Conservation (phyloP, 177 flowering plant genomes). For the Vitis hybrid region DNA sequence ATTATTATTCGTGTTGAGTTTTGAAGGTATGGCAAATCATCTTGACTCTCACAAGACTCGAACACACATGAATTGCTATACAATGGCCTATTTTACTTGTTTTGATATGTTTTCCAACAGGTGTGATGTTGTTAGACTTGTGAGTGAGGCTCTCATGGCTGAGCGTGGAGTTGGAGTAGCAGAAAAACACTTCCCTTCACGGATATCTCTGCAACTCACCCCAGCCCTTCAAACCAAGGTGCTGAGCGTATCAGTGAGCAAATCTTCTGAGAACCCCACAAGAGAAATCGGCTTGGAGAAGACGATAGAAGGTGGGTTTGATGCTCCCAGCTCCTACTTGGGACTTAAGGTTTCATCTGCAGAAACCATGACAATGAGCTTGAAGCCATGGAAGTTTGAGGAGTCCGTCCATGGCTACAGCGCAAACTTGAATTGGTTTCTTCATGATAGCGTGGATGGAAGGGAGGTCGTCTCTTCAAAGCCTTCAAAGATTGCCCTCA, state of each 20-base stretch:
- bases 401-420: conserved; percentile 62
- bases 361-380: conserved; percentile 50
- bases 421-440: conserved; percentile 71
- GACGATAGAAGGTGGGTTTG: conserved; percentile 55
- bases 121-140: conserved; percentile 61
- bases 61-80: no score
- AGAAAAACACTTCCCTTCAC: conserved; percentile 90
- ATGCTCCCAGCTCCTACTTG: conserved; percentile 40
- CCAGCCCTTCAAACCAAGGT: conserved; percentile 62
- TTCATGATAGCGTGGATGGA: conserved; percentile 70
- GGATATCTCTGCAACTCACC: conserved; percentile 70
- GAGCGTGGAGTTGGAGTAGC: conserved; percentile 66
- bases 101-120: conserved; percentile 19
- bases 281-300: conserved; percentile 60
- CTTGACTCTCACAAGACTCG: no score
- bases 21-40: no score
- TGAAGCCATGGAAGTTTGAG: conserved; percentile 95
- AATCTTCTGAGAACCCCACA: conserved; percentile 77
- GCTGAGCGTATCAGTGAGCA: conserved; percentile 71
- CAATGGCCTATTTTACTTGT: no score
- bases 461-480: conserved; percentile 73
- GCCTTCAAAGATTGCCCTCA: conserved; percentile 57
- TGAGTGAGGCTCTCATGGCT: conserved; percentile 50
- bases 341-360: conserved; percentile 56
- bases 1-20: no score